Evolutionary conservation across 495 filamentous ascomycete genomes (phyloP).

Genomic region (Daldinia caldariorum): DNA sequence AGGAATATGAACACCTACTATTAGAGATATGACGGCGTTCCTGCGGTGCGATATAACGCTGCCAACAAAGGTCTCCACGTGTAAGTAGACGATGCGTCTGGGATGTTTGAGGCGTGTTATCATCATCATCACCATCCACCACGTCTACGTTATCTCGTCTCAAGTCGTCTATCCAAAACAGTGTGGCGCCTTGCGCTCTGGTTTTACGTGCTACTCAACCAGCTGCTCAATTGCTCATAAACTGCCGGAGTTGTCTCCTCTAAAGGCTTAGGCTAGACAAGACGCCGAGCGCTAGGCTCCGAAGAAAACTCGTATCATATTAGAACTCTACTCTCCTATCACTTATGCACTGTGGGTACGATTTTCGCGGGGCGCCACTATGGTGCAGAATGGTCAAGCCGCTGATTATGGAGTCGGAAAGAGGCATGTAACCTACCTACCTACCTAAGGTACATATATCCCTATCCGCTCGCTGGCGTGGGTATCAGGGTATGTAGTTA

Average conservation of each 20-base stretch:
- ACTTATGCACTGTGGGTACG: conserved; percentile 6
- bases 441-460: no score
- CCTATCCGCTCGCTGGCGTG: conserved; percentile 31
- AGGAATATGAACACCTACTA: conserved; percentile 1
- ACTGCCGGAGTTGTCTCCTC: conserved; percentile 12
- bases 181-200: conserved; percentile 11
- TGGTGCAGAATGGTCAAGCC: conserved; percentile 35
- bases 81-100: conserved; percentile 30
- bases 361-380: conserved; percentile 45
- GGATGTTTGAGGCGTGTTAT: not conserved
- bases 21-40: not conserved
- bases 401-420: conserved; percentile 34
- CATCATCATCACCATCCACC: not conserved
- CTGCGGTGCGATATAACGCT: conserved; percentile 31
- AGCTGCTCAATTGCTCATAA: not conserved
- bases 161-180: conserved; percentile 3
- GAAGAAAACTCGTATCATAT: conserved; percentile 11
- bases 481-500: conserved; percentile 5
- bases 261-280: conserved; percentile 10
- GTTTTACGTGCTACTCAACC: not conserved
- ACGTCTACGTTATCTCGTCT: not conserved
- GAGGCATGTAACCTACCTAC: conserved; percentile 32
- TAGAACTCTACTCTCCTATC: conserved; percentile 1
- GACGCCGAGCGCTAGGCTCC: conserved; percentile 8
- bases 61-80: conserved; percentile 33